phyloP scores from a whole-genome alignment of 1,284 basidiomycete species.

The Irpex lacteus region DNA sequence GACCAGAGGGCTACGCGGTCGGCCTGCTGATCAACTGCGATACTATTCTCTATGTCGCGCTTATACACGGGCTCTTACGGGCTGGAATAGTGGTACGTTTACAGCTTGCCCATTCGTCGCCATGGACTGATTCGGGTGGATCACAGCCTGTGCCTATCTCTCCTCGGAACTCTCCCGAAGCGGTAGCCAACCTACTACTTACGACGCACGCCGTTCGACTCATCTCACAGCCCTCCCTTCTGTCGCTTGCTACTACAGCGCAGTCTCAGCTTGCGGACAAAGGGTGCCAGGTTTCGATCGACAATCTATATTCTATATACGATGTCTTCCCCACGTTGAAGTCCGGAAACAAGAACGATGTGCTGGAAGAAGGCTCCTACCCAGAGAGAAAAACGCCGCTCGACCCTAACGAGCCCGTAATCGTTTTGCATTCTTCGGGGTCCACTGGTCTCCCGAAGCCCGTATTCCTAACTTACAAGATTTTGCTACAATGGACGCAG shows the following conservation, averaged over 20 bases:
- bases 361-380: constrained; percentile 2
- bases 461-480: constrained; percentile 11
- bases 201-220: constrained; percentile 14
- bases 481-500: constrained; percentile 5
- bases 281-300: constrained; percentile 6
- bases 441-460: constrained; percentile 21
- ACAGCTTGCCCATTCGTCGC: background rate
- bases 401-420: constrained; percentile 4
- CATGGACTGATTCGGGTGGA: too few species aligned
- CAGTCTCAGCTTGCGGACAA: constrained; percentile 2
- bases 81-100: constrained; percentile 27
- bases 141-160: constrained; percentile 25
- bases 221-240: constrained; percentile 10
- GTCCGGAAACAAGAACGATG: background rate
- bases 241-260: constrained; percentile 1
- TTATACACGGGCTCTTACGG: constrained; percentile 26
- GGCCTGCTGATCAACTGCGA: constrained; percentile 31
- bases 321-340: constrained; percentile 13
- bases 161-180: constrained; percentile 14
- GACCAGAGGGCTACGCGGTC: constrained; percentile 24
- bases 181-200: constrained; percentile 14
- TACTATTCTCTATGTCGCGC: constrained; percentile 29
- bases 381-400: background rate
- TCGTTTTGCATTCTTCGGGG: constrained; percentile 13
- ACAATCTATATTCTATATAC: constrained; percentile 8